Percentiles rank a stretch among this genome's conserved stretches.
phyloP scores from a whole-genome alignment of 768 basidiomycete genomes.

The Mycena pura region DNA sequence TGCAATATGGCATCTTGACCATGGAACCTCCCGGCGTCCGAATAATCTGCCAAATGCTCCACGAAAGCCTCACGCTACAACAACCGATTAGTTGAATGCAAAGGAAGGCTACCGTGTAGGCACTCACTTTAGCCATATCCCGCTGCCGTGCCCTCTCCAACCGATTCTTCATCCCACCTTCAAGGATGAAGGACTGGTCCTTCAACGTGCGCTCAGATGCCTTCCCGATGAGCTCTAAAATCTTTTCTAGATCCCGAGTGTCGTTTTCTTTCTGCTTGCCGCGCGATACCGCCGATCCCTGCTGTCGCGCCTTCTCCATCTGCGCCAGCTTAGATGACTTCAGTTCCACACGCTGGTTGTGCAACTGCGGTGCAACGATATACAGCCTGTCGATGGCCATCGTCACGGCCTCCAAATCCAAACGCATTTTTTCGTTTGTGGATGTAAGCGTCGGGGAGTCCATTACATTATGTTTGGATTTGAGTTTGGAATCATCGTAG shows the following conservation, averaged over 20 bases:
- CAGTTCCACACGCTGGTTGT: constrained; percentile 93
- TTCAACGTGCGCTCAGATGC: constrained; percentile 71
- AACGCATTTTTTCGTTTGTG: constrained; percentile 77
- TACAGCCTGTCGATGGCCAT: constrained; percentile 92
- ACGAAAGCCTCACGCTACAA: constrained; percentile 77
- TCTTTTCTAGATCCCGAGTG: constrained; percentile 67
- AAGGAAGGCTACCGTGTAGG: background rate
- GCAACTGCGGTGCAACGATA: constrained; percentile 83
- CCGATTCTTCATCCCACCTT: constrained; percentile 61
- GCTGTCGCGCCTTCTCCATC: constrained; percentile 71
- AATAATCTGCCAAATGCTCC: constrained; percentile 73
- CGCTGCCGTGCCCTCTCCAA: constrained; percentile 62
- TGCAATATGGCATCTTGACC: constrained; percentile 78
- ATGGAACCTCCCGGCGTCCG: constrained; percentile 74
- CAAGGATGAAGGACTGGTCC: constrained; percentile 74
- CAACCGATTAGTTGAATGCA: constrained; percentile 10
- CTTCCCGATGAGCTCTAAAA: constrained; percentile 73
- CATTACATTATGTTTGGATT: constrained; percentile 35
- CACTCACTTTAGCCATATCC: constrained; percentile 68
- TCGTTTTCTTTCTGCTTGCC: constrained; percentile 54
- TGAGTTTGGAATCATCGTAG: constrained; percentile 44
- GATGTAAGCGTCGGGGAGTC: constrained; percentile 33
- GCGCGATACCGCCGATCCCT: constrained; percentile 39
- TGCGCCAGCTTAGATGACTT: constrained; percentile 72
- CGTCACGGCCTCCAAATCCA: constrained; percentile 86